phyloP scores from a whole-genome alignment of 305 asterid species.

The Fraxinus baroniana region DNA sequence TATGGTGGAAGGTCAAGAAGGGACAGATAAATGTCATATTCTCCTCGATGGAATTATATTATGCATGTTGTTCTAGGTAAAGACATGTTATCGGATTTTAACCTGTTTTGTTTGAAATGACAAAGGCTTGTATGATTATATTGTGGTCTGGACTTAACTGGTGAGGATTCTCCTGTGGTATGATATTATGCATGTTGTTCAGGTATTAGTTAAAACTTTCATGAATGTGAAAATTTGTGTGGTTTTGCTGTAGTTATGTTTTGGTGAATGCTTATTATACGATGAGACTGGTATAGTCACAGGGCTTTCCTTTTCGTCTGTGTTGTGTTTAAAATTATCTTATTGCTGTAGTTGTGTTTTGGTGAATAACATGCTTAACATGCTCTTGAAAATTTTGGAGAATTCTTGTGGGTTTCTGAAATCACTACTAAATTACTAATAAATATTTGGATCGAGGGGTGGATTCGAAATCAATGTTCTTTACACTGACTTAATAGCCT shows the following conservation, averaged over 20 bases:
- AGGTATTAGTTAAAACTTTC: not conserved
- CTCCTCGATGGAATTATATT: slow-evolving; percentile 68
- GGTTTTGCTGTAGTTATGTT: not conserved
- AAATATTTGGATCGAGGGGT: too few species aligned
- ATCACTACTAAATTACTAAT: too few species aligned
- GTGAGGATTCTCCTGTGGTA: not conserved
- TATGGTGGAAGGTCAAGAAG: slow-evolving; percentile 78
- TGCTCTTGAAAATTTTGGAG: too few species aligned
- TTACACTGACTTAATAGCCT: too few species aligned
- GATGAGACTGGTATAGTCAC: not conserved
- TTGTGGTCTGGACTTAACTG: not conserved
- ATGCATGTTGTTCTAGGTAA: slow-evolving; percentile 37
- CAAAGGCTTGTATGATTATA: not conserved
- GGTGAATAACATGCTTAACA: too few species aligned
- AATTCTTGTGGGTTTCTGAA: too few species aligned
- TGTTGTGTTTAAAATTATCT: too few species aligned
- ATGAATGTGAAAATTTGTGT: not conserved
- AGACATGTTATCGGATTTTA: slow-evolving; percentile 20
- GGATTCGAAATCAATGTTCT: too few species aligned
- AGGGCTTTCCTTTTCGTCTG: not conserved
- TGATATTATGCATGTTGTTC: not conserved
- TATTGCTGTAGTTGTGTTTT: too few species aligned
- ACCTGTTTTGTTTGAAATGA: not conserved
- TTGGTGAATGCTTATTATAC: not conserved
- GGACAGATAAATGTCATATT: slow-evolving; percentile 70